Conservation (phyloP, 495 filamentous ascomycete species). For the Aspergillus baeticus region DNA sequence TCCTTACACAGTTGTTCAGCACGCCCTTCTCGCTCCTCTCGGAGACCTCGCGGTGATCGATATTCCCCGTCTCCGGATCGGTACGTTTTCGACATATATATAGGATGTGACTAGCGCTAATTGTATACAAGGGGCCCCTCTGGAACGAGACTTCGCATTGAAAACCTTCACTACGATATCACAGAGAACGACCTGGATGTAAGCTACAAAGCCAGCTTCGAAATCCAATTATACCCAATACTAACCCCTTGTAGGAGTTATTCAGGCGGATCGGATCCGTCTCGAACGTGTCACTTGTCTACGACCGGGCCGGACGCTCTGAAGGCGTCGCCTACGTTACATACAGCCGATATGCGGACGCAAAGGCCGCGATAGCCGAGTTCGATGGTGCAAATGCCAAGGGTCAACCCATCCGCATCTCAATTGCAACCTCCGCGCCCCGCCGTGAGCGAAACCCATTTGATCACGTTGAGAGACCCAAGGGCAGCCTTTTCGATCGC, state of each 20-base stretch:
- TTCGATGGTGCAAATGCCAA: slow-evolving; percentile 91
- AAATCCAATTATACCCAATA: neutral
- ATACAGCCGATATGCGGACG: slow-evolving; percentile 67
- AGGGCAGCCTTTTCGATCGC: slow-evolving; percentile 73
- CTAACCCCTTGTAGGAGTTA: slow-evolving; percentile 57
- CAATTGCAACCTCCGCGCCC: slow-evolving; percentile 55
- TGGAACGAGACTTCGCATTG: slow-evolving; percentile 76
- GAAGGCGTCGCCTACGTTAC: slow-evolving; percentile 84
- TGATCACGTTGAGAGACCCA: slow-evolving; percentile 60
- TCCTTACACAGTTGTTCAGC: slow-evolving; percentile 26
- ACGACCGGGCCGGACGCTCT: slow-evolving; percentile 88
- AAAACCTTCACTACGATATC: slow-evolving; percentile 93
- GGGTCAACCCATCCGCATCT: slow-evolving; percentile 85
- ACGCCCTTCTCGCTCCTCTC: slow-evolving; percentile 39
- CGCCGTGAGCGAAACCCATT: slow-evolving; percentile 55
- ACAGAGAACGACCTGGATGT: slow-evolving; percentile 84
- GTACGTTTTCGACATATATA: slow-evolving; percentile 35
- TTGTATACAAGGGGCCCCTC: slow-evolving; percentile 31
- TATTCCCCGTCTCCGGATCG: slow-evolving; percentile 50
- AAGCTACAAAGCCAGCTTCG: slow-evolving; percentile 14
- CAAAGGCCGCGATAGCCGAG: slow-evolving; percentile 70
- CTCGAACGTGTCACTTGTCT: slow-evolving; percentile 66
- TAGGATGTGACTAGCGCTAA: slow-evolving; percentile 15
- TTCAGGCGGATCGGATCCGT: slow-evolving; percentile 78
- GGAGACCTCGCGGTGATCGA: slow-evolving; percentile 33